Evolutionary conservation across 768 basidiomycete genomes (phyloP), one percentile per base, ranked within the genome.

Genomic region (Boletus sensibilis): DNA sequence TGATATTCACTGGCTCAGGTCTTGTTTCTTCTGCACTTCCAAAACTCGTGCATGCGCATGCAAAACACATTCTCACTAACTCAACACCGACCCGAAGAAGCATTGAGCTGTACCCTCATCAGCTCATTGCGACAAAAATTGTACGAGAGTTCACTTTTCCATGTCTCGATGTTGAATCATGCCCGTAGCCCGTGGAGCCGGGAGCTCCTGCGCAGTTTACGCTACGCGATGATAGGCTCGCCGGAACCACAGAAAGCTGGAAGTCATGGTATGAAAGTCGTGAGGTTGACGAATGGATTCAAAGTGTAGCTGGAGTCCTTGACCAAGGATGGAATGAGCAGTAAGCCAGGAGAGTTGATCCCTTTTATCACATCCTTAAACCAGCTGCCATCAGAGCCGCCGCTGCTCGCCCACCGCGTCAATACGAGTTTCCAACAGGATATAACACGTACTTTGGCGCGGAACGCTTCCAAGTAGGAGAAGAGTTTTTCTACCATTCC

Each of bases 351-450:
- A 39, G 25, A 7, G 18, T n/a, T 38, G 8, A 18, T 23, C 10
- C 12, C 34, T 25, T 53, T 31, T 27, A 42, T 49, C 37, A 23
- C 6, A 21, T 13, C 37, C 1, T 47, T 54, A 4, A 68, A 21
- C 12, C 39, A 21, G 21, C 37, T 29, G 14, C 11, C 44, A 35
- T n/a, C 65, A 92, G 90, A 60, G 76, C 74, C 47, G 88, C 85
- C 42, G 75, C 78, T 13, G 72, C 78, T 52, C 81, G 84, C 39
- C 81, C 82, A 7, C 70, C 77, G 39, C 81, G 81, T 60, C 87
- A 83, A 60, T 98, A 96, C 75, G 97, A 99, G 75, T 98, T 99
- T 76, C 92, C 97, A 0, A 93, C 92, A 34, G 97, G 97, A 1
- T 98, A 85, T 75, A 92, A 87, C 67, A 79, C 84, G 11, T 86